Evolutionary conservation across 2,329 filamentous ascomycete genomes (phyloP).

Genomic region (Trichoderma guizhouense): DNA sequence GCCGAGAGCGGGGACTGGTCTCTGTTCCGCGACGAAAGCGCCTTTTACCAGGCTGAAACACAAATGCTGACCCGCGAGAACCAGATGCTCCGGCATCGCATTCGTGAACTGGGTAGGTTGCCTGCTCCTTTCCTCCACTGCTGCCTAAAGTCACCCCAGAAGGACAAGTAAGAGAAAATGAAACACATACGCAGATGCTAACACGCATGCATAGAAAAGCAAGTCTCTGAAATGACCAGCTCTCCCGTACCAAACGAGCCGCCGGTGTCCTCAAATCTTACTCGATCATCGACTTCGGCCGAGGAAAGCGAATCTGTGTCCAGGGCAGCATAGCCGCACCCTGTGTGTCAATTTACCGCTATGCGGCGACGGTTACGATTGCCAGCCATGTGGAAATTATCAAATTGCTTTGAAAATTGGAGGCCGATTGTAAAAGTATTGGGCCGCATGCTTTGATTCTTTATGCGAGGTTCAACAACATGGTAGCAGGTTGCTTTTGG

Average conservation of each 20-base stretch:
- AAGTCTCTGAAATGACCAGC: conserved; percentile 7
- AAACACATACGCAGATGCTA: background rate
- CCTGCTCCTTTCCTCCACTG: background rate
- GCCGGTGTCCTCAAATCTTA: conserved; percentile 22
- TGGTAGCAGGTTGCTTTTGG: background rate
- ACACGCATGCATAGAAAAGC: background rate
- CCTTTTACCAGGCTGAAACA: conserved; percentile 79
- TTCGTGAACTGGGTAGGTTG: conserved; percentile 67
- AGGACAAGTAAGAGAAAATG: background rate
- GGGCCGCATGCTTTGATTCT: background rate
- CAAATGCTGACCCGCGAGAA: conserved; percentile 76
- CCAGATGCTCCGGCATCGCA: conserved; percentile 74
- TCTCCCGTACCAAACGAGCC: conserved; percentile 3
- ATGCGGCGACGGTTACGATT: background rate
- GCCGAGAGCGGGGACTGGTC: conserved; percentile 59
- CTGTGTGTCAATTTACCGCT: background rate
- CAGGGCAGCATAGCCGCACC: background rate
- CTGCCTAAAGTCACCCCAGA: background rate
- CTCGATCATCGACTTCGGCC: conserved; percentile 13
- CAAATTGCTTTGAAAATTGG: background rate
- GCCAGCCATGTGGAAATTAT: background rate
- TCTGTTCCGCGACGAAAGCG: conserved; percentile 68
- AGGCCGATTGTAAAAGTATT: background rate
- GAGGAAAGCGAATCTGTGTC: conserved; percentile 13
- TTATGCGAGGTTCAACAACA: background rate